Evolutionary conservation across 2,329 filamentous ascomycete genomes (phyloP), one percentile per base, ranked within the genome.

Genomic region (Laburnicola sp.): DNA sequence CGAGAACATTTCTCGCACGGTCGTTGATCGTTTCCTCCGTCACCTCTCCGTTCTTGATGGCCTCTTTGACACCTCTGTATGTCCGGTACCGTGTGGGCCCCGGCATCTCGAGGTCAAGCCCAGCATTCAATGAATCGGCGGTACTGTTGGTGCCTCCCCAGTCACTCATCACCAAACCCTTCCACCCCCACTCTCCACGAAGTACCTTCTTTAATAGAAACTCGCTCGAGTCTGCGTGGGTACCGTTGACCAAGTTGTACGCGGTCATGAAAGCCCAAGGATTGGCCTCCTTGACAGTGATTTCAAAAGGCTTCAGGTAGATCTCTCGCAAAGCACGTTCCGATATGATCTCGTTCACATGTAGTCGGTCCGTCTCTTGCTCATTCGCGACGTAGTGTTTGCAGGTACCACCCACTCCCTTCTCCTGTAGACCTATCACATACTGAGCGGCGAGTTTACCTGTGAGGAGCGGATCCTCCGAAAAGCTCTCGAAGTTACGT

Each of bases 131-230:
- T n/a, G 47, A 25, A 25, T 57, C 54, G 11, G 39, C 87, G 63
- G 46, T 85, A 77, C 68, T 87, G 83, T 4, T 6, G 78, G 85
- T 40, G 84, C 85, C 7, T n/a, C n/a, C n/a, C 86, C 85, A 88
- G 65, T 89, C 86, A 30, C 77, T 80, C 48, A 78, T 82, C 0
- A 84, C 80, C 44, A 79, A 86, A 45, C 78, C 78, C 0, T 76
- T 52, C 41, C 77, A 80, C 1, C 76, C 75, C 4, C 79, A 64
- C 30, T 78, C 64, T 3, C 73, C 56, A 1, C 72, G 70, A 3
- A 80, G 59, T 0, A 80, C 69, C 23, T 70, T 74, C 35, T 78
- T 71, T 21, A 80, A 70, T 0, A 60, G 65, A 47, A 75, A 76
- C 60, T 78, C 78, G 66, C 85, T 22, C 62, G 48, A 45, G 42